phyloP scores from a whole-genome alignment of 2,329 filamentous ascomycete genomes.

The Trematosphaeria pertusa region DNA sequence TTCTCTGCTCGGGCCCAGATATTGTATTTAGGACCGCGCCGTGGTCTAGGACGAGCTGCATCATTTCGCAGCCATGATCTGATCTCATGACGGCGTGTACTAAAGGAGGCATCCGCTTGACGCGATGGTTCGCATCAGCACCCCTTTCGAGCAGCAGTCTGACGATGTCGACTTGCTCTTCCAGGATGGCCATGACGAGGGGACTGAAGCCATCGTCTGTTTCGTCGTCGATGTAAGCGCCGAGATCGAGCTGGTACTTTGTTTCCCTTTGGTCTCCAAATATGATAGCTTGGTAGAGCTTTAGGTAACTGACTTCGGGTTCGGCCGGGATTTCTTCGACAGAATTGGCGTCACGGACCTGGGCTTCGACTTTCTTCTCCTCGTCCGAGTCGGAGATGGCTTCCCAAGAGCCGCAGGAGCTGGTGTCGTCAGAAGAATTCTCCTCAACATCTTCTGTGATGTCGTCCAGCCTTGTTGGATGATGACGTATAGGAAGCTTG shows the following conservation, averaged over 20 bases:
- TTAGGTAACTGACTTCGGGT: constrained; percentile 3
- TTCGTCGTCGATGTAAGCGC: constrained; percentile 15
- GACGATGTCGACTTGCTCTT: constrained; percentile 14
- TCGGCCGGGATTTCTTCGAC: no score
- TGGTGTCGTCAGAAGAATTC: neutral
- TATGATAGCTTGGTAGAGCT: constrained; percentile 15
- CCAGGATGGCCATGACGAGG: constrained; percentile 21
- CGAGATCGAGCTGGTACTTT: constrained; percentile 11
- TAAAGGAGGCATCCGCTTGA: constrained; percentile 11
- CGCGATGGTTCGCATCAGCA: constrained; percentile 16
- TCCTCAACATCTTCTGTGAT: constrained; percentile 2
- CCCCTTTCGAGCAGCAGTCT: constrained; percentile 22
- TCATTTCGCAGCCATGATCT: constrained; percentile 13
- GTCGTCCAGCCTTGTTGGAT: constrained; percentile 5
- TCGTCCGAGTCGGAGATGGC: neutral
- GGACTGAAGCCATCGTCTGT: constrained; percentile 15
- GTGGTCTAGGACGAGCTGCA: constrained; percentile 25
- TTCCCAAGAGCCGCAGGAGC: neutral
- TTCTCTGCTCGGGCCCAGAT: constrained; percentile 16
- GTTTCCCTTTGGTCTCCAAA: constrained; percentile 14
- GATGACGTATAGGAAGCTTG: neutral
- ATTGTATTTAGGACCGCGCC: constrained; percentile 19
- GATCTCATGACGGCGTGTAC: constrained; percentile 18
- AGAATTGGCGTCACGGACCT: no score
- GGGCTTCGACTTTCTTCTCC: no score